Evolutionary conservation across 495 filamentous ascomycete species (phyloP).

Genomic region (Jackrogersella minutella): DNA sequence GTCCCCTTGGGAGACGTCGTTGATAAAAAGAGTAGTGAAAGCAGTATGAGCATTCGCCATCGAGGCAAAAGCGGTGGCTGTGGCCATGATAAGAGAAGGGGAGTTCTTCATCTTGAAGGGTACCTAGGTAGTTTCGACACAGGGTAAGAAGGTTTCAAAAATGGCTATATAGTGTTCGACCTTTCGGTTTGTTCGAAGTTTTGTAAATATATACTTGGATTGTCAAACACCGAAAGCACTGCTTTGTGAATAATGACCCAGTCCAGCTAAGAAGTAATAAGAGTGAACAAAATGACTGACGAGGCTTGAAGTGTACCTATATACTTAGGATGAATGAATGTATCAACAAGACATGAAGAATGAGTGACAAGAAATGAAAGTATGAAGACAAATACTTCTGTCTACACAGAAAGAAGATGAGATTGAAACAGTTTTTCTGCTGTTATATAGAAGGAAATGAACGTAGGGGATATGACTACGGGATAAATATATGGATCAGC

Average conservation of each 20-base stretch:
- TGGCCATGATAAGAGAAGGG: slow-evolving; percentile 31
- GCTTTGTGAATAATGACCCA: neutral
- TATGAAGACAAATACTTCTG: neutral
- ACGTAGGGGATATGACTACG: neutral
- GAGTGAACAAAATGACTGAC: neutral
- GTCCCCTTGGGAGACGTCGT: slow-evolving; percentile 70
- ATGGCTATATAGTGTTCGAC: neutral
- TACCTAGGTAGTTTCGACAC: neutral
- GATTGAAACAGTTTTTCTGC: neutral
- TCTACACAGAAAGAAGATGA: neutral
- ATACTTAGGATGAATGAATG: neutral
- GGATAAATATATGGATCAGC: neutral
- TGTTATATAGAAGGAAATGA: neutral
- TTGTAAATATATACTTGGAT: neutral
- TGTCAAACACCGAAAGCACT: neutral
- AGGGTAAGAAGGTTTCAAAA: neutral
- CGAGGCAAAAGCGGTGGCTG: slow-evolving; percentile 44
- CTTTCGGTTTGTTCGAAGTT: neutral
- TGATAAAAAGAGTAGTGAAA: slow-evolving; percentile 71
- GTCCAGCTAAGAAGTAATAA: slow-evolving; percentile 16
- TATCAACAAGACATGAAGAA: slow-evolving; percentile 1
- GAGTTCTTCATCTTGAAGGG: slow-evolving; percentile 40
- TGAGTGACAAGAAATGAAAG: neutral
- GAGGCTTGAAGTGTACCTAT: neutral
- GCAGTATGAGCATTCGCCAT: slow-evolving; percentile 65